phyloP scores from a whole-genome alignment of 129 eudicot species.

The Chrysanthemum makinoi region DNA sequence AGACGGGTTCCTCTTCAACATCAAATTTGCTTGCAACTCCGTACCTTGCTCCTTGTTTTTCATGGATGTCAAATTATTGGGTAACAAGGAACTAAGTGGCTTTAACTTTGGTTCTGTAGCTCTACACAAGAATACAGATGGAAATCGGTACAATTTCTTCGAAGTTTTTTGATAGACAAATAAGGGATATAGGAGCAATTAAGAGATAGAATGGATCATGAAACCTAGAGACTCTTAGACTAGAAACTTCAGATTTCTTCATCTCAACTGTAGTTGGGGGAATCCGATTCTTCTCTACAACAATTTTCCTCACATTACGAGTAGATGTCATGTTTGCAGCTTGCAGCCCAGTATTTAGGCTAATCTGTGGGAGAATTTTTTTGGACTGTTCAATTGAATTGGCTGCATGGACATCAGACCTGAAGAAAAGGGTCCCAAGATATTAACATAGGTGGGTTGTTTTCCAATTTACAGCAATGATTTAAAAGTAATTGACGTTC shows the following conservation, averaged over 20 bases:
- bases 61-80: slow-evolving; percentile 33
- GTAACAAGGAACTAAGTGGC: slow-evolving; percentile 27
- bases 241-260: slow-evolving; percentile 39
- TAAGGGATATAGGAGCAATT: neutral
- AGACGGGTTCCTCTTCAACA: slow-evolving; percentile 26
- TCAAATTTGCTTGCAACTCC: slow-evolving; percentile 31
- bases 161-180: neutral
- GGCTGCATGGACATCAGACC: slow-evolving; percentile 36
- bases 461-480: neutral
- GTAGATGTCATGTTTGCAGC: slow-evolving; percentile 30
- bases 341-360: slow-evolving; percentile 31
- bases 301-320: slow-evolving; percentile 23
- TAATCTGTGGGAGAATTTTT: slow-evolving; percentile 33
- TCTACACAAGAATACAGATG: slow-evolving; percentile 25
- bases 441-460: neutral
- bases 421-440: slow-evolving; percentile 26
- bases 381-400: slow-evolving; percentile 30
- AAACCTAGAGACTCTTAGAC: slow-evolving; percentile 45
- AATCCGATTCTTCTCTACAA: slow-evolving; percentile 28
- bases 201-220: slow-evolving; percentile 7
- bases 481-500: neutral
- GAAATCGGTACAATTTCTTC: neutral
- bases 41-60: slow-evolving; percentile 27
- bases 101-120: slow-evolving; percentile 31
- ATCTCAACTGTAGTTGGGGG: slow-evolving; percentile 39